Conservation (phyloP, 495 filamentous ascomycete species). For the Geoglossum glabrum region DNA sequence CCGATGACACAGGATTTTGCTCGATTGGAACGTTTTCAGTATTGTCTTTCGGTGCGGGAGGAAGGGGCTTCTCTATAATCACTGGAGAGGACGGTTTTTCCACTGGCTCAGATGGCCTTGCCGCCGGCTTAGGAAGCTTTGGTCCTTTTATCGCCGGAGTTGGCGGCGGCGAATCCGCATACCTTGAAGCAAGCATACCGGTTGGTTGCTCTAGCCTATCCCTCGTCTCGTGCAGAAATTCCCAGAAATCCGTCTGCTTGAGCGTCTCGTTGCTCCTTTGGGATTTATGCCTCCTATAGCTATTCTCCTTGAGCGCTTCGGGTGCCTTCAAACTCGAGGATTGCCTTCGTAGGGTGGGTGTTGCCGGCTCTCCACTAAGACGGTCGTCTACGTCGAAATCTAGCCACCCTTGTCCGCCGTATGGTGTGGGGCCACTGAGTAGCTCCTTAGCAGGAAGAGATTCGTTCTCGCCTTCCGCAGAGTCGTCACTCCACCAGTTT, state of each 20-base stretch:
- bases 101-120: neutral
- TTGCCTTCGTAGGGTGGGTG: constrained; percentile 18
- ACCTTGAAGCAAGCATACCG: constrained; percentile 17
- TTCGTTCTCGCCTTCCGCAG: constrained; percentile 32
- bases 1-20: neutral
- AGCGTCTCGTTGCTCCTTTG: constrained; percentile 42
- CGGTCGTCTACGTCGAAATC: constrained; percentile 23
- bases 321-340: constrained; percentile 11
- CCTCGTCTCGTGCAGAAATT: constrained; percentile 22
- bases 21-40: neutral
- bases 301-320: constrained; percentile 13
- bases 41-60: neutral
- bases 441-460: neutral
- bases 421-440: neutral
- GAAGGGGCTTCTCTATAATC: neutral
- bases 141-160: neutral
- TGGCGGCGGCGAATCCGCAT: constrained; percentile 11
- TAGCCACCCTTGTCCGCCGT: constrained; percentile 27
- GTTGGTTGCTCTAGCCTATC: constrained; percentile 16
- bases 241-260: constrained; percentile 36
- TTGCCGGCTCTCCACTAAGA: constrained; percentile 23
- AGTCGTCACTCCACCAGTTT: constrained; percentile 60
- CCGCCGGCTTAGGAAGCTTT: neutral
- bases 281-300: constrained; percentile 24
- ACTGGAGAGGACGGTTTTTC: neutral